Evolutionary conservation across 164 flowering plant species (phyloP), one percentile per base, ranked within the genome.

Genomic region (Amborella trichopoda): DNA sequence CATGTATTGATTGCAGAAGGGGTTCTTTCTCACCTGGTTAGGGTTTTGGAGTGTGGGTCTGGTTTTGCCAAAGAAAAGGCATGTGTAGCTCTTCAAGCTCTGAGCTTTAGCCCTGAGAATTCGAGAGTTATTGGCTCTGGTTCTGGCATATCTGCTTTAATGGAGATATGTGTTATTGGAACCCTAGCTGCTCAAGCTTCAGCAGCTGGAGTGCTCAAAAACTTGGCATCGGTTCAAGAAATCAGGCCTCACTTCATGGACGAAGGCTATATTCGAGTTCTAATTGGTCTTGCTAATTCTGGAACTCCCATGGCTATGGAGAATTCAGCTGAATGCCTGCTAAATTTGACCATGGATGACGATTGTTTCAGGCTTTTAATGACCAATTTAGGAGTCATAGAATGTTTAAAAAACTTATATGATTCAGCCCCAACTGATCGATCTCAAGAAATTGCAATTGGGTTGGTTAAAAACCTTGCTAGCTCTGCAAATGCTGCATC

Each of bases 41-140:
- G 97, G 3, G 74, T 85, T 24, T 50, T 90, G 5, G 97, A 90
- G 46, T 85, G 81, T 0, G 95, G 94, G n/a, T 74, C 77, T 28
- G 89, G 83, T 2, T 72, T 70, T 20, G 84, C 85, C 0, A 86
- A 76, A 57, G 95, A 86, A 53, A 77, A 68, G 40, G 81, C 95
- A 0, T 86, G 94, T 52, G 22, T 76, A 14, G 78, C 84, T 13
- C 77, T 90, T 20, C 77, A 68, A 50, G 66, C 73, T 26, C 59
- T 91, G 49, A 81, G 81, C 43, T 18, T 22, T 16, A 62, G 63
- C 40, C 80, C 70, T 55, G 98, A 83, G 48, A 90, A 90, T 44
- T 95, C 96, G 0, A 70, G 87, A 34, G 83, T 81, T 2, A 75
- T 90, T 50, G 89, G 80, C 5, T 76, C 71, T 1, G 66, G 93